phyloP scores from a whole-genome alignment of 2,329 filamentous ascomycete genomes.

The Magnaporthiopsis poae region DNA sequence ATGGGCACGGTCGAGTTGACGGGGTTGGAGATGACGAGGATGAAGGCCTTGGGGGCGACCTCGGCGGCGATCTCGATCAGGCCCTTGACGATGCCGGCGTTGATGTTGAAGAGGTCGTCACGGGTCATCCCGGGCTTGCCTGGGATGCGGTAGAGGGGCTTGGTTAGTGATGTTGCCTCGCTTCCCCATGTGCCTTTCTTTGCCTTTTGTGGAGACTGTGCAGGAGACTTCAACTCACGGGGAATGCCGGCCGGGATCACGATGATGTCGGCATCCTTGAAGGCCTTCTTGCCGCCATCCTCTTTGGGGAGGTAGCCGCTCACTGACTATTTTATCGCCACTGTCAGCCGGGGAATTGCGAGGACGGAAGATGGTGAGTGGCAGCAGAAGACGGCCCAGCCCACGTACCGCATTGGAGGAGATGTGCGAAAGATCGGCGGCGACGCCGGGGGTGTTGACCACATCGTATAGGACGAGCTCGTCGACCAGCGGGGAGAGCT shows the following conservation, averaged over 20 bases:
- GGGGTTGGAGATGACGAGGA: constrained; percentile 97
- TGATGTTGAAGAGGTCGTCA: constrained; percentile 99
- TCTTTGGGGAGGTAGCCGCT: constrained; percentile 80
- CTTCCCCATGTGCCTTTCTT: too few species aligned
- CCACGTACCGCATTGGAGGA: constrained; percentile 66
- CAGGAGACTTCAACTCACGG: constrained; percentile 57
- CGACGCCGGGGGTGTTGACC: constrained; percentile 94
- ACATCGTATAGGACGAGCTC: constrained; percentile 98
- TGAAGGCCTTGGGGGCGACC: constrained; percentile 81
- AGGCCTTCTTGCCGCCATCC: constrained; percentile 73
- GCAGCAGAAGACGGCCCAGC: background rate
- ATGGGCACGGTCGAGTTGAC: constrained; percentile 99
- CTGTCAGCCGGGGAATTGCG: background rate
- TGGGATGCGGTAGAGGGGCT: constrained; percentile 26
- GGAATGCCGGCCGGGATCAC: constrained; percentile 97
- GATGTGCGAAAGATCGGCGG: constrained; percentile 94
- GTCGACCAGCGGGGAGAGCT: constrained; percentile 76
- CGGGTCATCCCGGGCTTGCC: constrained; percentile 99
- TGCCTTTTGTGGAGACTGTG: too few species aligned
- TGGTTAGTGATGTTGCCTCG: background rate
- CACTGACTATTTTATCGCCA: constrained; percentile 51
- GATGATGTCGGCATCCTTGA: constrained; percentile 89
- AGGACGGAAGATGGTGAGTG: background rate
- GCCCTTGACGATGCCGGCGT: constrained; percentile 88
- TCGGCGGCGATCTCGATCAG: constrained; percentile 82